phyloP scores from a whole-genome alignment of 2,329 filamentous ascomycete genomes.

The Cadophora sp. region DNA sequence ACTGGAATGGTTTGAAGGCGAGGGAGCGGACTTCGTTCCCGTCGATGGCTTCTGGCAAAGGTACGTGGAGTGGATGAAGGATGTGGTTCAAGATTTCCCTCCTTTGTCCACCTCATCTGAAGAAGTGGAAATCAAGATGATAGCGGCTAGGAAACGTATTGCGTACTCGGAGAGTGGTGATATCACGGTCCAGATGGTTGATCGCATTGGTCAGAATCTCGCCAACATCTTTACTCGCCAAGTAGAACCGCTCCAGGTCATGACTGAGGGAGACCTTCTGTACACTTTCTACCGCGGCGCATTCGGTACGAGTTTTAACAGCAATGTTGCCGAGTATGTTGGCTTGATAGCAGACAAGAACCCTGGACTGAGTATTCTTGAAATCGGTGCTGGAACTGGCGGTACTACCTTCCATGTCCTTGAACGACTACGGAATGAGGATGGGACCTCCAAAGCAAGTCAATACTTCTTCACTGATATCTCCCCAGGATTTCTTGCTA shows the following conservation, averaged over 20 bases:
- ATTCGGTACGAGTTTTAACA: slow-evolving; percentile 3
- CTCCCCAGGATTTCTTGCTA: slow-evolving; percentile 44
- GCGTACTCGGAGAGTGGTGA: neutral
- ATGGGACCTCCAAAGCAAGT: neutral
- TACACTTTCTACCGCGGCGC: slow-evolving; percentile 21
- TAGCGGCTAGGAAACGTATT: neutral
- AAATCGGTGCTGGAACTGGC: slow-evolving; percentile 39
- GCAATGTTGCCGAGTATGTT: slow-evolving; percentile 19
- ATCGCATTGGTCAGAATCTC: slow-evolving; percentile 38
- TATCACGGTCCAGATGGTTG: slow-evolving; percentile 40
- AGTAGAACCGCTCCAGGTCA: slow-evolving; percentile 27
- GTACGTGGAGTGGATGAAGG: neutral
- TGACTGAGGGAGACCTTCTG: slow-evolving; percentile 32
- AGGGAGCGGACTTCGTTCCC: neutral
- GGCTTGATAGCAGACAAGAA: slow-evolving; percentile 32
- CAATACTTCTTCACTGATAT: slow-evolving; percentile 40
- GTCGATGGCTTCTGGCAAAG: neutral
- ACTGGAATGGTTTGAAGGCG: slow-evolving; percentile 1
- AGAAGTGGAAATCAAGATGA: slow-evolving; percentile 10
- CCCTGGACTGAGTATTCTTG: slow-evolving; percentile 36
- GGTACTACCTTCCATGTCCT: slow-evolving; percentile 20
- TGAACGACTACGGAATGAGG: slow-evolving; percentile 16
- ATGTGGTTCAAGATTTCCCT: neutral
- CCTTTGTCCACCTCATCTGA: neutral
- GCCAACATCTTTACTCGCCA: slow-evolving; percentile 22